Base-by-base conservation (phyloP, 2,329 filamentous ascomycete species). In the Madurella mycetomatis region DNA sequence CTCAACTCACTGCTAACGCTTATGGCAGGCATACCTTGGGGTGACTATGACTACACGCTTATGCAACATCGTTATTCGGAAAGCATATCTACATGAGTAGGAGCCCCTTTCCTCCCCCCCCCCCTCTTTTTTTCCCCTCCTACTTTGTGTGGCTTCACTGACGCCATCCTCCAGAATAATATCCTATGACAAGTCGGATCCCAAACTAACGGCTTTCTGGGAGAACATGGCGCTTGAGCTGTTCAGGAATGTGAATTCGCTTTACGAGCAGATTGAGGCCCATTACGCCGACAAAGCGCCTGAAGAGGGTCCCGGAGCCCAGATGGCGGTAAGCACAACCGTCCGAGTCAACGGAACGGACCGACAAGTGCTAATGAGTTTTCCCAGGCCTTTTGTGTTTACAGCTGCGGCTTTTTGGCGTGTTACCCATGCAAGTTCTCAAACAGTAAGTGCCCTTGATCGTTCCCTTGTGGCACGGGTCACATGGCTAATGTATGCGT, bases 1-100 rank as follows among this genome's bases (percentile, higher is more conserved):
- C 34, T 11, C 40, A 11, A 12, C 7, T 3, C 31, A 3, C 17
- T 11, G 19, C 48, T 54, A 18, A 58, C 44, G 16, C 15, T 43
- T 42, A 12, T 19, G 17, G 16, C 12, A 80, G 78, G 77, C 76
- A 1, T 83, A 82, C 62, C 70, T 82, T 11, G 76, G 76, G 41
- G 73, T 81, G 5, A 81, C 79, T 4, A 81, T 81, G 70, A 75
- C 79, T 51, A 73, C 77, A 1, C 73, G 79, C 2, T 72, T 83
- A 5, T 82, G 79, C 63, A 80, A 82, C 54, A 81, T 83, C 51
- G 74, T 83, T 13, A 66, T 81, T 18, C 74, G 80, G 16, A 77
- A 78, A 51, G 73, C 77, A n/a, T 81, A 81, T 60, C 62, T 82
- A 42, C 68, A 72, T 45, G 74, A 80, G 78, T 81, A 67, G 47